Evolutionary conservation across 371 early-diverging fungal genomes (phyloP), one percentile per base, ranked within the genome.

Genomic region (Lichtheimia ramosa): DNA sequence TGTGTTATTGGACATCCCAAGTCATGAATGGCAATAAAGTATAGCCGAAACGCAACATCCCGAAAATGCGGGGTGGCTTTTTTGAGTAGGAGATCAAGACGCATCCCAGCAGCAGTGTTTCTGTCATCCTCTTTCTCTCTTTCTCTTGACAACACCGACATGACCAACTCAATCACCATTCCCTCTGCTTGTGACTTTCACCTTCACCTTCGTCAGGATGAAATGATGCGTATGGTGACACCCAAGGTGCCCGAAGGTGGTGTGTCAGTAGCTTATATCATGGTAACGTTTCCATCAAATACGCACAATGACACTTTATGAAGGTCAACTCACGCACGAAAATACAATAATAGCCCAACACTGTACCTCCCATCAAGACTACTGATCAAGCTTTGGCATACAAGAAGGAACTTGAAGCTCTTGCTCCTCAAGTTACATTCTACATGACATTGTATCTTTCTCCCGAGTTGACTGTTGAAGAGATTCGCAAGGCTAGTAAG

Each of bases 401-500:
- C 79, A 89, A 90, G 63, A 70, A 75, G 20, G 74, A 94, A 62
- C 83, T 98, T 23, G 83, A 93, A 72, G 67, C 73, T n/a, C 74
- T 95, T 15, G 92, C 93, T 0, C 96, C 97, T 24, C 74, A 83
- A 60, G 90, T 96, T 39, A 87, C 89, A 12, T 95, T 94, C 72
- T 82, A 94, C 59, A 95, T 97, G 93, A 95, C 97, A 1, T 83
- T 98, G 43, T 98, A 96, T 68, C 82, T 98, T 54, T 80, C 80
- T 50, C 94, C 95, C 18, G 87, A 88, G 34, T 80, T 98, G 51
- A 96, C 97, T 1, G 89, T 90, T 1, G 95, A 90, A 25, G 98
- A 97, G 72, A 89, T 97, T 54, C 68, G 76, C 59, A 90, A 91
- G 70, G 98, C 98, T 0, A 86, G 87, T 23, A 77, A 82, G 56